Conservation (phyloP, 352 stramenopile species). For the Phytophthora multivora region DNA sequence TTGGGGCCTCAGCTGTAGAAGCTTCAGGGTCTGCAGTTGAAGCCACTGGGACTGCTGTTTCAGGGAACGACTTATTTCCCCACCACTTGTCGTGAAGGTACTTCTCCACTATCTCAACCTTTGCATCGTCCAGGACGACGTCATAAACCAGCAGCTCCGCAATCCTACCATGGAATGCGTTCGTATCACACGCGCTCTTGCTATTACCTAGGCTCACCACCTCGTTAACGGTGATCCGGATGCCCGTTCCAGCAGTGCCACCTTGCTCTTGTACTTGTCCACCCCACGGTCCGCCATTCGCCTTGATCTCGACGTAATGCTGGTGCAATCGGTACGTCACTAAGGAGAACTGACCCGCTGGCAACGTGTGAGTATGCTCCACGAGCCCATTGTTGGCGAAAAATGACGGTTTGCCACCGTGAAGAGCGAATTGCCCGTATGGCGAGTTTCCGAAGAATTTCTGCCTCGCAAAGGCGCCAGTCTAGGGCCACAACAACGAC, state of each 20-base stretch:
- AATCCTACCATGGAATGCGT: constrained; percentile 61
- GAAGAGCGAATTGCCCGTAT: constrained; percentile 70
- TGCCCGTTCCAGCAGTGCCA: constrained; percentile 7
- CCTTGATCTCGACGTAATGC: constrained; percentile 53
- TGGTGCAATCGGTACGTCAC: constrained; percentile 53
- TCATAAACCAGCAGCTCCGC: constrained; percentile 65
- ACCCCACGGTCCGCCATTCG: constrained; percentile 37
- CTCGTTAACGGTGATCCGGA: constrained; percentile 55
- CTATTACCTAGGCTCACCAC: constrained; percentile 61
- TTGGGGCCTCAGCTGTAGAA: neutral
- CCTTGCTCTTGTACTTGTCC: constrained; percentile 10
- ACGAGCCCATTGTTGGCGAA: constrained; percentile 53
- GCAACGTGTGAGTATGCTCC: constrained; percentile 27
- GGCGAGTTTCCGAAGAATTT: constrained; percentile 78
- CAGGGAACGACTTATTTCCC: constrained; percentile 29
- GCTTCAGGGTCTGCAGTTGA: neutral
- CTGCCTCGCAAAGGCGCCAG: constrained; percentile 29
- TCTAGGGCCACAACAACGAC: too few relatives aligned
- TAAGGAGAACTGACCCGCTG: constrained; percentile 38
- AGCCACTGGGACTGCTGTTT: neutral
- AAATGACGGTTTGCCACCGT: constrained; percentile 61
- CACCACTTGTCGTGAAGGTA: constrained; percentile 65
- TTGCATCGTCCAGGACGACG: constrained; percentile 38
- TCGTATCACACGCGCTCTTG: constrained; percentile 56
- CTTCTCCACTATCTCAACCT: constrained; percentile 36